A percentile compares a stretch with the other conserved stretches of the same genome.
These are phyloP conservation scores for Alternaria viburni DNA, from an alignment of 2,329 filamentous ascomycete genomes.

Conservation along the genomic window DNA sequence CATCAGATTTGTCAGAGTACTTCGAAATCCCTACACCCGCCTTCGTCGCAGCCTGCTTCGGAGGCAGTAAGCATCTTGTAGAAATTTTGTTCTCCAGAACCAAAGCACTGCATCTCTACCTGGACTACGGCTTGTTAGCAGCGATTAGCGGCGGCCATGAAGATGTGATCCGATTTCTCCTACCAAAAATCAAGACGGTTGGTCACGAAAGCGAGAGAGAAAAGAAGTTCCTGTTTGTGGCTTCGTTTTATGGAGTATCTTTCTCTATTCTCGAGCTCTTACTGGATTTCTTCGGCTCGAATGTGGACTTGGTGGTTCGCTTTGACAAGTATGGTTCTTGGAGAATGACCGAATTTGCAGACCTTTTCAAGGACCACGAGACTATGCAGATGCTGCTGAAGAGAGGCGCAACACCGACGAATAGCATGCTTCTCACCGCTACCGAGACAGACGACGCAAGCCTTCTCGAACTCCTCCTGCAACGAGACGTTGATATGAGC, in stretches of 20 bases:
- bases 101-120: not conserved
- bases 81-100: not conserved
- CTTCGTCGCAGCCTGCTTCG: not conserved
- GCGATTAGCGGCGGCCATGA: not conserved
- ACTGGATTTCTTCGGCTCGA: not conserved
- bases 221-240: not conserved
- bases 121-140: not conserved
- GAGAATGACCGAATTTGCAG: no score
- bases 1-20: fast-evolving
- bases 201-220: not conserved
- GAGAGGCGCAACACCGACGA: no score
- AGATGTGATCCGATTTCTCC: not conserved
- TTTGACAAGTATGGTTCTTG: fast-evolving
- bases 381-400: no score
- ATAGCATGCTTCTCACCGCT: no score
- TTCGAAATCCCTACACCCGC: no score
- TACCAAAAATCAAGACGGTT: not conserved
- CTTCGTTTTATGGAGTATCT: no score
- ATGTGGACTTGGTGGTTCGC: not conserved
- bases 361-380: no score
- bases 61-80: not conserved
- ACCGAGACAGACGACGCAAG: no score
- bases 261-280: not conserved
- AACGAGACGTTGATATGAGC: no score
- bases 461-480: no score